Evolutionary conservation across 108 stramenopile species (phyloP).

Genomic region (Cylindrotheca closterium): DNA sequence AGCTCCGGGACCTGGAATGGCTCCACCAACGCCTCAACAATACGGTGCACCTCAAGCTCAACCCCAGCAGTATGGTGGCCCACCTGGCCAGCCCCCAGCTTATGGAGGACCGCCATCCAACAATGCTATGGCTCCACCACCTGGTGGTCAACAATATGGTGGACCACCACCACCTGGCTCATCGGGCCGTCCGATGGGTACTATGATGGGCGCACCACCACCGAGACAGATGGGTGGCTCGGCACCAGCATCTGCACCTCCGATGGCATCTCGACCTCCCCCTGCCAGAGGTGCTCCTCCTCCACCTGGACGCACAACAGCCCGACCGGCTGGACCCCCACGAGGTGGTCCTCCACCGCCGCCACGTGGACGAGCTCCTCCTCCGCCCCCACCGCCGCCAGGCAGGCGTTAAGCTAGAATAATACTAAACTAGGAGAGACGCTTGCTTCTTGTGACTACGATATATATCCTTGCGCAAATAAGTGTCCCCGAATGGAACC

Average conservation of each 20-base stretch:
- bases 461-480: too few relatives aligned
- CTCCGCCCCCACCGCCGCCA: slow-evolving; percentile 35
- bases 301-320: slow-evolving; percentile 5
- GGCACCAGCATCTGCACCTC: not conserved
- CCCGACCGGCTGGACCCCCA: slow-evolving; percentile 5
- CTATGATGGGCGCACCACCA: not conserved
- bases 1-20: slow-evolving; percentile 1
- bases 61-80: not conserved
- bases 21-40: slow-evolving; percentile 10
- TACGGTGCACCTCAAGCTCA: slow-evolving; percentile 12
- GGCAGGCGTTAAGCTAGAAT: slow-evolving; percentile 13
- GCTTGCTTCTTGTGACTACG: too few relatives aligned
- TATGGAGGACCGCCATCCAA: not conserved
- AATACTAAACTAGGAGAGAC: too few relatives aligned
- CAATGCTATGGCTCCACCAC: slow-evolving; percentile 12
- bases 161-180: not conserved
- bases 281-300: slow-evolving; percentile 10
- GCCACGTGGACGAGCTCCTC: slow-evolving; percentile 17
- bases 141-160: not conserved
- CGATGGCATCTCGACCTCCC: too few relatives aligned
- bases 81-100: not conserved
- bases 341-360: slow-evolving; percentile 30
- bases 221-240: not conserved
- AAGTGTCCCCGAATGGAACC: too few relatives aligned
- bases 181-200: not conserved